A percentile compares a stretch with the other conserved stretches of the same genome.
Conservation (phyloP, 352 stramenopile species). For the Pythium aquatile region DNA sequence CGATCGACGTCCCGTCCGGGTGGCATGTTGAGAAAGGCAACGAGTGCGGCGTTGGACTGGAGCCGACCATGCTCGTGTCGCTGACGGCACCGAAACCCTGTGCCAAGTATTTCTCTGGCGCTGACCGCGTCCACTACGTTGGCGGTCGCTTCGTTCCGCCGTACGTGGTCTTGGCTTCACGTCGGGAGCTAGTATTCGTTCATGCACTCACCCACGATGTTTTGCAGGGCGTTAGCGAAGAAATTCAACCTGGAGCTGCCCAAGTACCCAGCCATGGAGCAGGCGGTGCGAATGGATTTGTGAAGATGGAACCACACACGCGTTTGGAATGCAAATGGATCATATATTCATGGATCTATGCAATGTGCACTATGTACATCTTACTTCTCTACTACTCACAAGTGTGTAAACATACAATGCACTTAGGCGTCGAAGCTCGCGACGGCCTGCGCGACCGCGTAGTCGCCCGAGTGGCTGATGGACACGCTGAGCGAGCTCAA, state of each 20-base stretch:
- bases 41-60: conserved; percentile 69
- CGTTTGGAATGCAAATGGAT: conserved; percentile 7
- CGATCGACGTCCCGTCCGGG: conserved; percentile 97
- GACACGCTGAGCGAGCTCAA: conserved; percentile 79
- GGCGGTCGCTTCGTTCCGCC: conserved; percentile 95
- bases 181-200: too few relatives aligned
- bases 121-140: conserved; percentile 90
- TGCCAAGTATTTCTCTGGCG: conserved; percentile 83
- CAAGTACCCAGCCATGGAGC: conserved; percentile 53
- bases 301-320: not conserved
- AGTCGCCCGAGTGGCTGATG: conserved; percentile 89
- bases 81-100: conserved; percentile 97
- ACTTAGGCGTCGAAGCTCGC: conserved; percentile 53
- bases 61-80: conserved; percentile 94
- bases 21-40: conserved; percentile 96
- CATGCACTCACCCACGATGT: too few relatives aligned
- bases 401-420: conserved; percentile 6
- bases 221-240: conserved; percentile 47
- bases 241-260: conserved; percentile 67
- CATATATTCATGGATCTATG: conserved; percentile 6
- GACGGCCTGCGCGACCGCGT: conserved; percentile 82
- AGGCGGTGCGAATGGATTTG: conserved; percentile 53
- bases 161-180: conserved; percentile 23
- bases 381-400: not conserved
- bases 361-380: not conserved